A percentile compares a stretch with the other conserved stretches of the same genome.
Evolutionary conservation across 2,329 filamentous ascomycete species (phyloP).

Genomic region (Penicillium sp.): DNA sequence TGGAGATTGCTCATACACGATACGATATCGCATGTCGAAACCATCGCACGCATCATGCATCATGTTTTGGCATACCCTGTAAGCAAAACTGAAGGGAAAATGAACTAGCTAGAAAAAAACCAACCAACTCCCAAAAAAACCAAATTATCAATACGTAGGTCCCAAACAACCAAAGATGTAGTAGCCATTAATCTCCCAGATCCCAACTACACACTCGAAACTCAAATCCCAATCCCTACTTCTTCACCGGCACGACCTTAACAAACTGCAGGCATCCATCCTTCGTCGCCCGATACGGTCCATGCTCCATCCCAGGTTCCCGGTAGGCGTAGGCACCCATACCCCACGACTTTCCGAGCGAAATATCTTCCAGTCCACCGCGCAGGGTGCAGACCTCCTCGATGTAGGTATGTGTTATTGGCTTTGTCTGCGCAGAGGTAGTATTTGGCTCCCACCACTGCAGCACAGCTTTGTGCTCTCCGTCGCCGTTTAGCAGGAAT

Average conservation of each 20-base stretch:
- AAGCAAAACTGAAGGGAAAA: background rate
- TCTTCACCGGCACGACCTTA: conserved; percentile 9
- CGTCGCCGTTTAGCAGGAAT: conserved; percentile 35
- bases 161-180: background rate
- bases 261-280: conserved; percentile 38
- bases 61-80: background rate
- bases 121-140: background rate
- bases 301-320: conserved; percentile 41
- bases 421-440: conserved; percentile 20
- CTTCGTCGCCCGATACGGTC: conserved; percentile 33
- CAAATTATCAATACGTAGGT: background rate
- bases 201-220: background rate
- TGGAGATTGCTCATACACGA: background rate
- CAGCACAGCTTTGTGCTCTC: conserved; percentile 28
- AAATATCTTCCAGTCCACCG: conserved; percentile 35
- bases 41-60: background rate
- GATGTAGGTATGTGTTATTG: conserved; percentile 36
- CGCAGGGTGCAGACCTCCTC: conserved; percentile 41
- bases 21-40: background rate
- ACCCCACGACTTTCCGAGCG: conserved; percentile 29
- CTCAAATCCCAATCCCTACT: background rate
- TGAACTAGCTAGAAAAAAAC: background rate
- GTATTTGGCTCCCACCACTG: conserved; percentile 39
- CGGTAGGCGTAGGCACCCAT: conserved; percentile 41
- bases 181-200: background rate